These are phyloP conservation scores for Clohesyomyces aquaticus DNA, from an alignment of 495 filamentous ascomycete genomes.

Conservation along the genomic window DNA sequence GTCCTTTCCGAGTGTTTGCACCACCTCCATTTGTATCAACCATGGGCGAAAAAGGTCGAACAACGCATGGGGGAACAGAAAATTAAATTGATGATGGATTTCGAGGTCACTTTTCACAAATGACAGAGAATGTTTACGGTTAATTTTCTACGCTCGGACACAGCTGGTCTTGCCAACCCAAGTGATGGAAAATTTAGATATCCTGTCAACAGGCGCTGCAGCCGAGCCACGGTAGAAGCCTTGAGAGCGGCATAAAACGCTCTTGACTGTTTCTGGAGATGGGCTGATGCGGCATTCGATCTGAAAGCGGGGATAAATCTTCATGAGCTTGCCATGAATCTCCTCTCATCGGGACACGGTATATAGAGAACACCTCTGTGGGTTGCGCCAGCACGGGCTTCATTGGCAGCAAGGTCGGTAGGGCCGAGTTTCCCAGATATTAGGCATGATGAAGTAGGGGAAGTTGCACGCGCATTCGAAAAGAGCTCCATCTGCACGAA, in stretches of 20 bases:
- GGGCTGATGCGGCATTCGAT: neutral
- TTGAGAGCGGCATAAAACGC: constrained; percentile 53
- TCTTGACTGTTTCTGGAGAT: constrained; percentile 59
- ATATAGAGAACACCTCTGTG: constrained; percentile 49
- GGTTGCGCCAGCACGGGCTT: constrained; percentile 49
- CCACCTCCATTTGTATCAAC: constrained; percentile 54
- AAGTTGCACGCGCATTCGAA: constrained; percentile 20
- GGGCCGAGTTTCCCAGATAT: too few relatives aligned
- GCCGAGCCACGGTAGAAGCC: constrained; percentile 48
- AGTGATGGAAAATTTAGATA: constrained; percentile 51
- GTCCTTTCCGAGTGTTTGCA: constrained; percentile 50
- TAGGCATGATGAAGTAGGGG: neutral
- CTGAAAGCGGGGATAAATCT: neutral
- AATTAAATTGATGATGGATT: neutral
- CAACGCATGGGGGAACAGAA: constrained; percentile 24
- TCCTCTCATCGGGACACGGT: neutral
- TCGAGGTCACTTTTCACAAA: neutral
- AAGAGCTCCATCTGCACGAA: neutral
- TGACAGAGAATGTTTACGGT: neutral
- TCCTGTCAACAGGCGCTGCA: constrained; percentile 55
- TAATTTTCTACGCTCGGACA: neutral
- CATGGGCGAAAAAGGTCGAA: constrained; percentile 52
- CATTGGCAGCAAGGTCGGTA: too few relatives aligned
- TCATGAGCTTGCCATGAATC: neutral
- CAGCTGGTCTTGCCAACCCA: constrained; percentile 33